These are phyloP conservation scores for Madurella fahalii DNA, from an alignment of 2,329 filamentous ascomycete genomes.

Conservation along the genomic window DNA sequence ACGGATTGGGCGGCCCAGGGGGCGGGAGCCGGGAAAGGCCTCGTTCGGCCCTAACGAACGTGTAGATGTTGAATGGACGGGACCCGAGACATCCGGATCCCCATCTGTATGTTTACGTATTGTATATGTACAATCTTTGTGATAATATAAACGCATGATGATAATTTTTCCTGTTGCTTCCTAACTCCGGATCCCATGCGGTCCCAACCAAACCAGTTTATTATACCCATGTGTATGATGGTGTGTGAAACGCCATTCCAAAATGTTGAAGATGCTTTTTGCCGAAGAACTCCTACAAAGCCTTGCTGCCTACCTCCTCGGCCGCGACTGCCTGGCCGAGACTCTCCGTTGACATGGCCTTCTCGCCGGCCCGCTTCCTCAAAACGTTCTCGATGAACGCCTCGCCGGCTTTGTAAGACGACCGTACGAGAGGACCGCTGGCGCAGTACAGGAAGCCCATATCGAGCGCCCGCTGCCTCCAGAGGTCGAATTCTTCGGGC, in stretches of 20 bases:
- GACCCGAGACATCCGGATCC: background rate
- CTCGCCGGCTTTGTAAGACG: constrained; percentile 96
- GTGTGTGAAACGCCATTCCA: constrained; percentile 19
- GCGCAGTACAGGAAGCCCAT: constrained; percentile 97
- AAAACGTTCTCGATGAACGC: constrained; percentile 98
- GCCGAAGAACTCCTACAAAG: constrained; percentile 4
- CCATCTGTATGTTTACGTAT: background rate
- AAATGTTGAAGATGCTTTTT: constrained; percentile 17
- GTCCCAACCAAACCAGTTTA: constrained; percentile 4
- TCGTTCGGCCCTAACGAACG: constrained; percentile 1
- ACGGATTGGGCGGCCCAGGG: background rate
- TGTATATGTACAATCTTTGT: constrained; percentile 23
- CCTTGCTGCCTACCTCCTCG: constrained; percentile 25
- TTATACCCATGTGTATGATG: constrained; percentile 6
- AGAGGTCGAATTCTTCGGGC: constrained; percentile 84
- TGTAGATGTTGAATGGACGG: background rate
- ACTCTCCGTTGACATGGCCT: constrained; percentile 28
- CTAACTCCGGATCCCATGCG: constrained; percentile 18
- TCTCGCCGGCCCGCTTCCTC: constrained; percentile 65
- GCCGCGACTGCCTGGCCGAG: constrained; percentile 40
- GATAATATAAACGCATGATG: constrained; percentile 20
- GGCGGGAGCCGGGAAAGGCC: background rate
- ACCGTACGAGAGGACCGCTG: constrained; percentile 85
- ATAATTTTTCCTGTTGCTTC: constrained; percentile 3
- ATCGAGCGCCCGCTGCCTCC: constrained; percentile 84